Conservation (phyloP, 2,329 filamentous ascomycete genomes). For the Arachnomyces sp. region DNA sequence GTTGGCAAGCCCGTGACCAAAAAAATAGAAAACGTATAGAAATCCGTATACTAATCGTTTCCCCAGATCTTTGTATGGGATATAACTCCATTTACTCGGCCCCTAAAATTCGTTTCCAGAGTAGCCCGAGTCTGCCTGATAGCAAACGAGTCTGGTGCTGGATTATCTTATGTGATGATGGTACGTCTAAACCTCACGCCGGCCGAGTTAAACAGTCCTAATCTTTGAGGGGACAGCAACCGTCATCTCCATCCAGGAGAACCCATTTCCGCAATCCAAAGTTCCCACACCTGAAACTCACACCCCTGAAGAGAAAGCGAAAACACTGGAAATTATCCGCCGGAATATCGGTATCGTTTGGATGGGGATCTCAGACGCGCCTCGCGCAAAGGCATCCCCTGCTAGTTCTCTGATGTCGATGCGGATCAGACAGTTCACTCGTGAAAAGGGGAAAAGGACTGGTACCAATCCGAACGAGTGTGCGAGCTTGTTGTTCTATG, state of each 20-base stretch:
- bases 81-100: slow-evolving; percentile 52
- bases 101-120: slow-evolving; percentile 39
- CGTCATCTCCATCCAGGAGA: slow-evolving; percentile 62
- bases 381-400: slow-evolving; percentile 39
- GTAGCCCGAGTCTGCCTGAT: slow-evolving; percentile 33
- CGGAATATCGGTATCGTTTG: slow-evolving; percentile 56
- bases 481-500: slow-evolving; percentile 58
- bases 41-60: slow-evolving; percentile 13
- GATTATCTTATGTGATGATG: slow-evolving; percentile 61
- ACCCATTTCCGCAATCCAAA: slow-evolving; percentile 44
- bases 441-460: slow-evolving; percentile 24
- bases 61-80: slow-evolving; percentile 58
- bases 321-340: slow-evolving; percentile 35
- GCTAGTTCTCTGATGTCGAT: slow-evolving; percentile 43
- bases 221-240: slow-evolving; percentile 44
- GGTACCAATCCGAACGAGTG: slow-evolving; percentile 42
- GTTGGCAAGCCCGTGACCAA: slow-evolving; percentile 35
- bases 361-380: slow-evolving; percentile 51
- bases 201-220: neutral
- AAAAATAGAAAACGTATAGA: no score
- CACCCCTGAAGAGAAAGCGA: slow-evolving; percentile 17
- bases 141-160: slow-evolving; percentile 61
- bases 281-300: slow-evolving; percentile 14
- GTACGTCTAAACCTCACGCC: slow-evolving; percentile 26
- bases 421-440: slow-evolving; percentile 32